Evolutionary conservation across 2,329 filamentous ascomycete genomes (phyloP).

Genomic region (Aspergillus melleus): DNA sequence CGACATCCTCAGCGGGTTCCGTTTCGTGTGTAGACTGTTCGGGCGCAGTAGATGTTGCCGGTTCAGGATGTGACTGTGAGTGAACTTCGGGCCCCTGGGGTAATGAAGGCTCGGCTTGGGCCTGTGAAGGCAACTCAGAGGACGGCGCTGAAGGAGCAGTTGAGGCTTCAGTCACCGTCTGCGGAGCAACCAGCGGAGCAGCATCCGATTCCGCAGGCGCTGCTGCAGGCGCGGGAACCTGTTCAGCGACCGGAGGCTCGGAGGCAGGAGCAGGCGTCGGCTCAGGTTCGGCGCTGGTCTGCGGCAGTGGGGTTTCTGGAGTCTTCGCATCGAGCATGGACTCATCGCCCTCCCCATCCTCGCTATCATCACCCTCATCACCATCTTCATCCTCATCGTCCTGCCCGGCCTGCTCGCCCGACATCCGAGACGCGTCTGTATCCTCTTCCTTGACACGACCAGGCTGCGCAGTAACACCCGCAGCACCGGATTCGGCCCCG

Average conservation of each 20-base stretch:
- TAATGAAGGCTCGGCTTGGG: background rate
- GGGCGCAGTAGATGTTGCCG: background rate
- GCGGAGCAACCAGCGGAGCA: background rate
- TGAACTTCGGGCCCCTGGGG: conserved; percentile 3
- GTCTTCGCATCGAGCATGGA: conserved; percentile 49
- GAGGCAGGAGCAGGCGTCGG: conserved; percentile 5
- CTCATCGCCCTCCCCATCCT: conserved; percentile 55
- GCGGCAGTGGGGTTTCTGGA: conserved; percentile 37
- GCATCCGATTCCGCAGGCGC: conserved; percentile 6
- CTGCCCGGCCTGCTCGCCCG: conserved; percentile 45
- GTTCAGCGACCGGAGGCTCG: background rate
- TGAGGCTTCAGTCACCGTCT: background rate
- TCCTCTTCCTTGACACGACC: conserved; percentile 43
- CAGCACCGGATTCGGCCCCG: conserved; percentile 41
- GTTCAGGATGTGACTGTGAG: background rate
- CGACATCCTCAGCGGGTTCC: conserved; percentile 14
- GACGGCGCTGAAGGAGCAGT: conserved; percentile 1
- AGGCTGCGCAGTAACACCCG: conserved; percentile 28
- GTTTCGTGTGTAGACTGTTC: conserved; percentile 2
- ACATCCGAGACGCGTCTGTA: conserved; percentile 45
- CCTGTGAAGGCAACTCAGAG: conserved; percentile 4
- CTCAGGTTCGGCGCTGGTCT: conserved; percentile 21
- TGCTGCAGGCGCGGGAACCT: conserved; percentile 10
- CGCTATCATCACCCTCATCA: conserved; percentile 50
- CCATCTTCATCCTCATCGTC: conserved; percentile 50